These are phyloP conservation scores for Neohortaea acidophila DNA, from an alignment of 495 filamentous ascomycete species.

Conservation along the genomic window DNA sequence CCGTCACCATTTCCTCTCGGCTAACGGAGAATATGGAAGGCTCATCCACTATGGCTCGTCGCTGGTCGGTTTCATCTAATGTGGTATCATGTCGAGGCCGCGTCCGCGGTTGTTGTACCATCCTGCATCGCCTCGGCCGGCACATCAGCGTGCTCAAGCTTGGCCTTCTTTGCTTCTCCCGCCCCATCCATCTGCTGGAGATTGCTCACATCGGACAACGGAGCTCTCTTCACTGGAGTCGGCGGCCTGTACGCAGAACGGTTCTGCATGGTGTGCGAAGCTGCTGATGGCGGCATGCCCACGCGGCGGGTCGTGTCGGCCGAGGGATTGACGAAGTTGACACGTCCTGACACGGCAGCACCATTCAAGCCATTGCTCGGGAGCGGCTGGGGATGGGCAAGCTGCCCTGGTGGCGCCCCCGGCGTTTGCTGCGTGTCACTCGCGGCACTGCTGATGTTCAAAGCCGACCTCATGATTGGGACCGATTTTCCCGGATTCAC, in stretches of 20 bases:
- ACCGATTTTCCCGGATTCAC: slow-evolving; percentile 64
- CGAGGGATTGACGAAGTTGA: slow-evolving; percentile 54
- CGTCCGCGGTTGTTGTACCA: too few species aligned
- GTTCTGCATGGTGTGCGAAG: slow-evolving; percentile 42
- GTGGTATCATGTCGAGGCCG: too few species aligned
- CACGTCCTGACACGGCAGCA: slow-evolving; percentile 12
- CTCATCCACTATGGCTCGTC: too few species aligned
- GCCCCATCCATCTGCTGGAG: slow-evolving; percentile 11
- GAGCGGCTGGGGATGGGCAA: not conserved
- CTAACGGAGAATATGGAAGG: too few species aligned
- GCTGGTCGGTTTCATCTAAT: too few species aligned
- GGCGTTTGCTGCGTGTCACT: too few species aligned
- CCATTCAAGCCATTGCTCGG: slow-evolving; percentile 8
- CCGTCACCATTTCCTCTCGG: too few species aligned
- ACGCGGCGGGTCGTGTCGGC: slow-evolving; percentile 53
- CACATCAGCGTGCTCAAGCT: slow-evolving; percentile 2
- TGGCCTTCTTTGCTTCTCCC: slow-evolving; percentile 17
- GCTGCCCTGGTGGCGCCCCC: too few species aligned
- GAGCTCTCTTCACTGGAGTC: slow-evolving; percentile 35
- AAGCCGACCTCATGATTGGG: slow-evolving; percentile 38
- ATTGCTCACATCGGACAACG: slow-evolving; percentile 30
- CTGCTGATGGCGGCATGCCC: slow-evolving; percentile 46
- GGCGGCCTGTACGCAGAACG: slow-evolving; percentile 44
- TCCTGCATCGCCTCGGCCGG: too few species aligned
- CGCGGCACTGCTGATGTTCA: slow-evolving; percentile 24